Evolutionary conservation across 257 asterid species (phyloP).

Genomic region (Vinca minor): DNA sequence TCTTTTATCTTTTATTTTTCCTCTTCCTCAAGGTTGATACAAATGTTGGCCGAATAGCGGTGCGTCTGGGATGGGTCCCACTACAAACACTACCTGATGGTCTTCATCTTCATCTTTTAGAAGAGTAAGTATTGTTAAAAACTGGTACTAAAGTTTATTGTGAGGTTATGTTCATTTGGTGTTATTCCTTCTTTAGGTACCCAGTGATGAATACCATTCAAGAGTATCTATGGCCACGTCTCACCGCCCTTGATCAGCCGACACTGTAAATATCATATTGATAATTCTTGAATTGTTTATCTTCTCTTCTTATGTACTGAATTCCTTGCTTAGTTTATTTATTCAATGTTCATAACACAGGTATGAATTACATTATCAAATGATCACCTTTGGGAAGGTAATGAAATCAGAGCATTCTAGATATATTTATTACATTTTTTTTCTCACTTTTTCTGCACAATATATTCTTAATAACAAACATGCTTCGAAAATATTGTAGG

Average conservation of each 20-base stretch:
- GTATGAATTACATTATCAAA: constrained; percentile 73
- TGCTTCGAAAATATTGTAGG: constrained; percentile 31
- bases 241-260: constrained; percentile 58
- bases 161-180: not conserved
- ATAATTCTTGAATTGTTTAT: not conserved
- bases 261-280: constrained; percentile 37
- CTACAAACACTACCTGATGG: constrained; percentile 43
- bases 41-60: constrained; percentile 50
- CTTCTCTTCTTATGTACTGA: not conserved
- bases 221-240: constrained; percentile 68
- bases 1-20: not conserved
- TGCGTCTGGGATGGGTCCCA: constrained; percentile 70
- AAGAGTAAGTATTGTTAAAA: constrained; percentile 40
- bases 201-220: constrained; percentile 62
- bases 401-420: not conserved
- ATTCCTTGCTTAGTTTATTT: constrained; percentile 13
- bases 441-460: not conserved
- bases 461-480: not conserved
- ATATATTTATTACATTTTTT: not conserved
- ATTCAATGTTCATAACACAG: constrained; percentile 28
- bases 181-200: constrained; percentile 34
- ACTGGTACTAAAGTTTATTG: not conserved
- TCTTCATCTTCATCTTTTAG: constrained; percentile 41
- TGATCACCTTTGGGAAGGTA: constrained; percentile 86
- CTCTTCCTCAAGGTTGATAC: constrained; percentile 44